phyloP scores from a whole-genome alignment of 495 filamentous ascomycete species.

The Staphylotrichum longicolle region DNA sequence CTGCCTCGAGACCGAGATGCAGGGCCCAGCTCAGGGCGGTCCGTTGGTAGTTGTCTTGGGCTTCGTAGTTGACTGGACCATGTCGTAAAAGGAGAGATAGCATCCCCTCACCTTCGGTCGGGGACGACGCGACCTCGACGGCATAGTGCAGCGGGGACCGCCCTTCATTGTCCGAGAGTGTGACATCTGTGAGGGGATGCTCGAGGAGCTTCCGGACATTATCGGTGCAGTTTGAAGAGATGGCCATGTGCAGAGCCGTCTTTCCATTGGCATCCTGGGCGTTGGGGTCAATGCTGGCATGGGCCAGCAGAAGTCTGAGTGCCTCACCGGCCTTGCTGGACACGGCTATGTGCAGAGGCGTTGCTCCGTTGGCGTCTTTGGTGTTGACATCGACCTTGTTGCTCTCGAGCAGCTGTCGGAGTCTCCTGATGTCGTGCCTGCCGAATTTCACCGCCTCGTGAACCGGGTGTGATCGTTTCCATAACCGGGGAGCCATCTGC shows the following conservation, averaged over 20 bases:
- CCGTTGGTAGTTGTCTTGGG: not conserved
- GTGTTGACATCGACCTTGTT: not conserved
- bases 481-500: not conserved
- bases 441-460: not conserved
- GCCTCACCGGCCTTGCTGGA: not conserved
- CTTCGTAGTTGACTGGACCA: not conserved
- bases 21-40: not conserved
- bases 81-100: no score
- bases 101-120: no score
- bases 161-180: not conserved
- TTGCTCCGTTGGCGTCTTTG: not conserved
- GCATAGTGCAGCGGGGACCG: not conserved
- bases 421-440: not conserved
- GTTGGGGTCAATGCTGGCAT: constrained; percentile 1
- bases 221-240: not conserved
- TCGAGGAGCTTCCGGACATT: not conserved
- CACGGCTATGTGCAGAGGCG: not conserved
- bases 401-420: not conserved
- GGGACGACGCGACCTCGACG: not conserved
- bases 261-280: not conserved
- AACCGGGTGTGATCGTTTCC: not conserved
- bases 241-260: not conserved
- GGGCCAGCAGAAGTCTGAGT: not conserved
- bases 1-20: not conserved
- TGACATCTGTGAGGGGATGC: not conserved